Evolutionary conservation across 2,329 filamentous ascomycete species (phyloP), one percentile per base, ranked within the genome.

Genomic region (Cytospora piceicola): DNA sequence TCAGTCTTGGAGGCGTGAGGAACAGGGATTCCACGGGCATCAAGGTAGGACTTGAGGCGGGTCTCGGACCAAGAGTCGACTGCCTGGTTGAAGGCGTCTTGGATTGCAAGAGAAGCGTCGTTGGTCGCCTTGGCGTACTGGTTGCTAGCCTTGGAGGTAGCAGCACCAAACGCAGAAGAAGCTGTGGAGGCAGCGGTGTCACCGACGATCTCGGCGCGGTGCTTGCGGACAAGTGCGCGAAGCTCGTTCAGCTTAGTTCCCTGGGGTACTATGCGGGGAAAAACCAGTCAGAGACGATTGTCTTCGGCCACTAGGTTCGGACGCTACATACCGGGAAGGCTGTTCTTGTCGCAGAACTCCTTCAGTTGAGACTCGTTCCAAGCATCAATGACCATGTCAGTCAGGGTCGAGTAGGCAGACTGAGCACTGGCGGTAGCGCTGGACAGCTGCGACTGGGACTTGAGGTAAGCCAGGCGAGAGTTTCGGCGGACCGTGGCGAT

Each of bases 321-420:
- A 42, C 14, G 22, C 4, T 6, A 68, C 75, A 32, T 71, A 80
- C 79, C 79, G 15, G 74, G 77, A 75, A 99, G 90, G 65, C 88
- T 88, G 72, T 98, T 95, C 84, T 94, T 92, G 81, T 98, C 94
- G 63, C 88, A 88, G 81, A 95, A 98, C 69, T 92, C 90, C 84
- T 98, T 98, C 76, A 99, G 85, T 77, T 96, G 83, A 51, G 85
- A 85, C 74, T 97, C 94, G 73, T 90, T 89, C 95, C 95, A 99
- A 4, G 91, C 88, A 72, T 96, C 89, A 73, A 98, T 90, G 61
- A 97, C 82, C 72, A 90, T 88, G 72, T 98, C 92, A 69, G 90
- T 92, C 52, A 98, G 80, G 57, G 88, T 90, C 60, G 89, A 82
- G 71, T 93, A 90, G 1, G 92, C 90, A 49, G 86, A 82, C 58